Percentiles rank a stretch among this genome's conserved stretches.
phyloP scores from a whole-genome alignment of 441 rosid genomes.

The Pelargonium fulgidum region DNA sequence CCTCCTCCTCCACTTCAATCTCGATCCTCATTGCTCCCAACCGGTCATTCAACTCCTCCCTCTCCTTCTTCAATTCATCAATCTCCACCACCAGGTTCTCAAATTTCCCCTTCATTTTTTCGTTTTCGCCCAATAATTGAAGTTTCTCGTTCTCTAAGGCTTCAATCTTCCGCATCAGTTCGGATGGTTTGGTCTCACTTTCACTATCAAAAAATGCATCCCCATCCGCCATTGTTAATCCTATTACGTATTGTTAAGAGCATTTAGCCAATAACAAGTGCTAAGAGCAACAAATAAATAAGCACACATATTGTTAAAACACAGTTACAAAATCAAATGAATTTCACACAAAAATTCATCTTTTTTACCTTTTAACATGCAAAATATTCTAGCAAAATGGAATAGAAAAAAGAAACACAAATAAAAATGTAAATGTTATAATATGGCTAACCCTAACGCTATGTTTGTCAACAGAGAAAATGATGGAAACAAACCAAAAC shows the following conservation, averaged over 20 bases:
- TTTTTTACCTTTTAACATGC: background rate
- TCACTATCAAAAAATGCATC: background rate
- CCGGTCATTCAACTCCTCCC: constrained; percentile 33
- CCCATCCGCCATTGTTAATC: background rate
- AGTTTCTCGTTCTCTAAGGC: constrained; percentile 42
- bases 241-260: background rate
- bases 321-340: too few species aligned
- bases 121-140: constrained; percentile 34
- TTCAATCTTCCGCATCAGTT: constrained; percentile 36
- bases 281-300: background rate
- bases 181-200: constrained; percentile 24
- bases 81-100: constrained; percentile 30
- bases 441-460: background rate
- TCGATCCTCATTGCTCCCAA: constrained; percentile 40
- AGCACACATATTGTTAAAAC: background rate
- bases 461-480: background rate
- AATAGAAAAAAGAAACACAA: background rate
- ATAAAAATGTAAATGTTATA: background rate
- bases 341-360: background rate
- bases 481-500: background rate
- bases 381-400: background rate
- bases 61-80: constrained; percentile 33
- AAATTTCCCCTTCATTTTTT: constrained; percentile 32
- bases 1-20: constrained; percentile 43
- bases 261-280: background rate